phyloP scores from a whole-genome alignment of 129 eudicot genomes.

The Kitagawia praeruptora region DNA sequence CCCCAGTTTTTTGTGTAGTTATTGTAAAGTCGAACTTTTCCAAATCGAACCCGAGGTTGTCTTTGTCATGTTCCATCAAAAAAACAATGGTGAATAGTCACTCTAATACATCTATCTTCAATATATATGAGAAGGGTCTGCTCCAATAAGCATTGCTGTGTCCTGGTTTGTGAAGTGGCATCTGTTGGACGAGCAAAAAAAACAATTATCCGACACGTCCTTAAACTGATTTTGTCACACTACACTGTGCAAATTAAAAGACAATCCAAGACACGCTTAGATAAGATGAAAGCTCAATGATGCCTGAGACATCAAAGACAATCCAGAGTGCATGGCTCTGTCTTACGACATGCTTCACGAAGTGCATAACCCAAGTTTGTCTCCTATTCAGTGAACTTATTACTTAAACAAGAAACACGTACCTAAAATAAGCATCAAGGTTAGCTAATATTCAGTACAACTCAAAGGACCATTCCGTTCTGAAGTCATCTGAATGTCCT shows the following conservation, averaged over 20 bases:
- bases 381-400: no score
- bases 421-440: no score
- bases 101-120: conserved; percentile 82
- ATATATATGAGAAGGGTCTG: conserved; percentile 67
- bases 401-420: no score
- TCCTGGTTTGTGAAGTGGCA: conserved; percentile 66
- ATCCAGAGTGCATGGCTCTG: no score
- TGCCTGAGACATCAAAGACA: no score
- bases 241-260: not conserved
- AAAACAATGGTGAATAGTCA: conserved; percentile 93
- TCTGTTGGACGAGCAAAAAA: conserved; percentile 21
- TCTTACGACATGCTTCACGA: no score
- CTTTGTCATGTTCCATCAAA: conserved; percentile 89
- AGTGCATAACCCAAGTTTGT: no score
- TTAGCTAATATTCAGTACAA: no score
- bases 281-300: no score
- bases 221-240: conserved; percentile 4
- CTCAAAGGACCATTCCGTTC: no score
- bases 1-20: conserved; percentile 84
- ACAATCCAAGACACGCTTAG: no score
- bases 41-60: conserved; percentile 86
- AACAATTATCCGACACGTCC: not conserved
- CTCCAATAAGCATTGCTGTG: conserved; percentile 91
- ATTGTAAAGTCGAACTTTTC: conserved; percentile 82
- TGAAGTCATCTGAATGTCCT: no score